phyloP scores from a whole-genome alignment of 164 flowering plant genomes.

The Vitis labrusca region DNA sequence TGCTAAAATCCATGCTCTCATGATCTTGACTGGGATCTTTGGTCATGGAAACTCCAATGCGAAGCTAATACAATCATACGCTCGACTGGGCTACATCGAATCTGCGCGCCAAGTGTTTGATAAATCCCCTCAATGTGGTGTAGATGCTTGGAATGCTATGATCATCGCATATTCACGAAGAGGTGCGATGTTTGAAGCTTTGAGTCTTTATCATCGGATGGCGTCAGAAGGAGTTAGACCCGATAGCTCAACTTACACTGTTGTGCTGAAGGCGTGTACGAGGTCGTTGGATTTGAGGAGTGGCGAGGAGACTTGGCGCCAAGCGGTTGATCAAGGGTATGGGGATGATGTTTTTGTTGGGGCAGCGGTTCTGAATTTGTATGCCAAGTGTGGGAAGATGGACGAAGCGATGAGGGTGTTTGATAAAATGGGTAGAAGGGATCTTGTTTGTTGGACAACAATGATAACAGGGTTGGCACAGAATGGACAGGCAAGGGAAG shows the following conservation, averaged over 20 bases:
- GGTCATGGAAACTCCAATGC: constrained; percentile 20
- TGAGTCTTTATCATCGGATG: constrained; percentile 35
- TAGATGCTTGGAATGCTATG: constrained; percentile 48
- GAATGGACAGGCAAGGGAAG: constrained; percentile 36
- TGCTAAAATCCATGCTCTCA: constrained; percentile 37
- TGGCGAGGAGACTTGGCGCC: constrained; percentile 39
- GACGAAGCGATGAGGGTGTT: constrained; percentile 46
- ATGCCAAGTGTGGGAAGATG: constrained; percentile 51
- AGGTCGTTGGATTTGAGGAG: constrained; percentile 31
- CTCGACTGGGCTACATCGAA: constrained; percentile 19
- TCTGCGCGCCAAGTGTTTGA: constrained; percentile 52
- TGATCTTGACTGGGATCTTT: constrained; percentile 30
- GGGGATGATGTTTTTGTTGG: constrained; percentile 51
- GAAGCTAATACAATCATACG: constrained; percentile 39
- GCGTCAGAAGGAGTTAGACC: constrained; percentile 35
- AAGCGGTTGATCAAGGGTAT: constrained; percentile 43
- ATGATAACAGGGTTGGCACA: constrained; percentile 46
- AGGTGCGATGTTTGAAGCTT: constrained; percentile 21
- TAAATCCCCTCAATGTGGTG: constrained; percentile 30
- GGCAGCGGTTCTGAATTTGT: constrained; percentile 58
- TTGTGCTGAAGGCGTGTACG: constrained; percentile 51
- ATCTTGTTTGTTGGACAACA: constrained; percentile 57
- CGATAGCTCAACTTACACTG: constrained; percentile 60
- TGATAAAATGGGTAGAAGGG: constrained; percentile 41
- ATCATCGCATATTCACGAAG: constrained; percentile 22